Evolutionary conservation across 176 grass and related monocot species (phyloP), one percentile per base, ranked within the genome.

Genomic region (Poa annua): DNA sequence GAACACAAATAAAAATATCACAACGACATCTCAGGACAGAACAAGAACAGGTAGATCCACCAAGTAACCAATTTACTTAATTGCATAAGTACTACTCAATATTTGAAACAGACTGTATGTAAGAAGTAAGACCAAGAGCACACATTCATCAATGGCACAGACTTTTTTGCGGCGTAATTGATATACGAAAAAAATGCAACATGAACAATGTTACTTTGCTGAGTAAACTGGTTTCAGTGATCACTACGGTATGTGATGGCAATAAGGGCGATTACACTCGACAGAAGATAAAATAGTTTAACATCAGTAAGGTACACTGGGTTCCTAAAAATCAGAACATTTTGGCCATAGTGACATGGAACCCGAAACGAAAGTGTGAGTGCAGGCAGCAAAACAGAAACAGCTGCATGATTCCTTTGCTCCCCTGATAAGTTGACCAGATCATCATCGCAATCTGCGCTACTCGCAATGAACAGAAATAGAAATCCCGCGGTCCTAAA

Each of bases 151-250:
- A 36, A 48, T 41, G 68, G 8, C n/a, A 17, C n/a, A 8, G 0
- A 42, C 26, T 0, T 21, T 21, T 45, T 56, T 86, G 17, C 7
- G 21, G 8, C 66, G 7, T 20, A 80, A 16, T 1, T 63, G 38
- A 4, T 78, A 13, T 47, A 80, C 41, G 19, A 49, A 75, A 32
- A 47, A 81, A 73, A 86, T 66, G 7, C 29, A 78, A 47, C 1
- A 3, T 26, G 11, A 82, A 56, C 45, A 82, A 72, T 36, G 3
- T 55, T 51, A 50, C 41, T 17, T 64, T 36, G 7, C 10, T 24
- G 66, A 35, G 14, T 74, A 26, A 45, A 4, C 53, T 79, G 7
- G 14, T 11, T 25, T 66, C 9, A 54, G 21, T 13, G 62, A 73
- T 73, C 13, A 64, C 34, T 42, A 34, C 49, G 51, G 60, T 8